Evolutionary conservation across 148 eudicot species (phyloP).

Genomic region (Tetragonia tetragonoides): DNA sequence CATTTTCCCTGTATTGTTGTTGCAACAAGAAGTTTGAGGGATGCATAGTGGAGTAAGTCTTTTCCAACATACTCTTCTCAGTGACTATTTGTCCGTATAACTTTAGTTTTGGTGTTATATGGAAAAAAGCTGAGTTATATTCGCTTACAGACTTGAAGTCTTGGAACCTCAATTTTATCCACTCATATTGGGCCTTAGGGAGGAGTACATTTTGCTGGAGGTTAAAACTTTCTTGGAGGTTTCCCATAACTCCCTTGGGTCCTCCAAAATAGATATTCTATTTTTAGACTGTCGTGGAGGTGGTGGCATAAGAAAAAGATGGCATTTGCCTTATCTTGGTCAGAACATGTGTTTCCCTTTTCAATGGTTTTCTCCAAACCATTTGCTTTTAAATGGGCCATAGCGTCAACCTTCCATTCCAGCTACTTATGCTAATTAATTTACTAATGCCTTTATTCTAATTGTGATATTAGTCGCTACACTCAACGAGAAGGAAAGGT

Average conservation of each 20-base stretch:
- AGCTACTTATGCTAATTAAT: neutral
- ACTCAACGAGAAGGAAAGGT: too few relatives aligned
- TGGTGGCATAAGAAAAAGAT: neutral
- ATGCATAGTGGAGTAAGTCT: neutral
- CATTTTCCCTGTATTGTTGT: neutral
- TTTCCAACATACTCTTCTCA: slow-evolving; percentile 2
- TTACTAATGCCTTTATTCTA: too few relatives aligned
- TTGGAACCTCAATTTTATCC: neutral
- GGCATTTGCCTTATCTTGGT: neutral
- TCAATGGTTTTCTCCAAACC: neutral
- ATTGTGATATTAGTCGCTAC: too few relatives aligned
- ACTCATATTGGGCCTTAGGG: neutral
- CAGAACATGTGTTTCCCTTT: neutral
- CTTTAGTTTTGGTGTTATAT: neutral
- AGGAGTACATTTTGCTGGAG: neutral
- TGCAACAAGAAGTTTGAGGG: neutral
- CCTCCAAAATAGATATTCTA: neutral
- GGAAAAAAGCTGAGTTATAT: neutral
- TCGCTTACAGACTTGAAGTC: slow-evolving; percentile 2
- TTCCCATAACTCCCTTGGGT: neutral
- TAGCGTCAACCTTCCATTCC: neutral
- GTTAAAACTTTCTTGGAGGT: neutral
- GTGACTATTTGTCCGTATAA: neutral
- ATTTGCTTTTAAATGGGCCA: neutral
- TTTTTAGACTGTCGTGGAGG: neutral